A percentile compares a stretch with the other conserved stretches of the same genome.
These are phyloP conservation scores for Trametes punicea DNA, from an alignment of 768 basidiomycete species.

Conservation along the genomic window DNA sequence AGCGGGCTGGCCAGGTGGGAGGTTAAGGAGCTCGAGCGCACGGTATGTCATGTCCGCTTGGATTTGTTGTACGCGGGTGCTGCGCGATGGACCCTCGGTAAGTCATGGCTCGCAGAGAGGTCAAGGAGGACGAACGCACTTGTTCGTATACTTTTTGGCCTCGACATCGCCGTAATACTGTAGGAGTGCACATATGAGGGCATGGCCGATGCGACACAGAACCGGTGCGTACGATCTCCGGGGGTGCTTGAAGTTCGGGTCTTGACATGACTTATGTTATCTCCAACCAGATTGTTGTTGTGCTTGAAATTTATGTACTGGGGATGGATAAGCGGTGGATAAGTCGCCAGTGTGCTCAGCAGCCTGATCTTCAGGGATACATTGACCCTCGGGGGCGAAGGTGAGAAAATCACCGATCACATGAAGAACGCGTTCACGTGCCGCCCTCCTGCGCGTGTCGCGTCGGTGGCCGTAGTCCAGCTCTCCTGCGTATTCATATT, in stretches of 20 bases:
- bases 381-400: neutral
- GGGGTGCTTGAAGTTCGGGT: slow-evolving; percentile 60
- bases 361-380: neutral
- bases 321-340: neutral
- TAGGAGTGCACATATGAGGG: neutral
- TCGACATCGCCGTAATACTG: slow-evolving; percentile 97
- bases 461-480: neutral
- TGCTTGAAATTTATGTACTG: neutral
- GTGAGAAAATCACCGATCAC: slow-evolving; percentile 9
- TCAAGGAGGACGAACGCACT: slow-evolving; percentile 43
- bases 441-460: neutral
- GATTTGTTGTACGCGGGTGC: slow-evolving; percentile 93
- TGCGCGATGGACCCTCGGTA: slow-evolving; percentile 30
- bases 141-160: slow-evolving; percentile 95
- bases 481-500: too few species aligned
- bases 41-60: slow-evolving; percentile 98
- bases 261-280: slow-evolving; percentile 59
- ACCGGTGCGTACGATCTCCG: slow-evolving; percentile 61
- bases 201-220: neutral
- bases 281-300: too few species aligned
- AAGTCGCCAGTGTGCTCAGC: neutral
- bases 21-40: slow-evolving; percentile 84
- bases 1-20: slow-evolving; percentile 76
- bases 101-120: neutral
- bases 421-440: slow-evolving; percentile 9